Evolutionary conservation across 2,329 filamentous ascomycete genomes (phyloP), one percentile per base, ranked within the genome.

Genomic region (Trichoderma guizhouense): DNA sequence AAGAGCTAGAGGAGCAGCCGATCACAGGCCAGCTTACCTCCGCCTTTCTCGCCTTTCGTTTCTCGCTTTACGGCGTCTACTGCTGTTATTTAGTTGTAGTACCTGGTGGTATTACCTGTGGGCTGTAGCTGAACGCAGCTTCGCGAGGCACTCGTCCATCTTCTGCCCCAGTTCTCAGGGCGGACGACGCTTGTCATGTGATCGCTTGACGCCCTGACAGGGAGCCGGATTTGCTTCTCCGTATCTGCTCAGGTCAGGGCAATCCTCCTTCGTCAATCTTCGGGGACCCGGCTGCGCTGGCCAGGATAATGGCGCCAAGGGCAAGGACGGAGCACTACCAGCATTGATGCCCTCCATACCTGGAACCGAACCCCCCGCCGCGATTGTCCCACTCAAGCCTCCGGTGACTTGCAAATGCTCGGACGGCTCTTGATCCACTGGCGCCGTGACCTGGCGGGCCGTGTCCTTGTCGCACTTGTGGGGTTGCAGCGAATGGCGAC

Each of bases 381-480:
- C 66, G 43, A 63, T 30, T 70, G 66, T 72, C 66, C 71, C 71
- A 64, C 71, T 47, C 66, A 57, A 47, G 36, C 64, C 58, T 69
- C 71, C 71, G 71, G 43, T 43, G 57, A 69, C 64, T 43, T 69
- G 70, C 70, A 69, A 69, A 47, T 69, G 62, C 58, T 57, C 71
- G 66, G 71, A 47, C 71, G 71, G 71, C 57, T 34, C 30, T 70
- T 64, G 71, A 70, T 64, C 65, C 71, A 72, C 71, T 63, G 71
- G 18, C 71, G 71, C 66, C 66, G 66, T 72, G 57, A 58, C 67
- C 55, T 70, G 43, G 71, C 66, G 71, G 71, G 58, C 65, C 71
- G 71, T 64, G 71, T 70, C 71, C 71, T 63, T 69, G 71, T 72
- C 60, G 68, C 64, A 34, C 53, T 39, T 60, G 71, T 72, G 71